Base-by-base conservation (phyloP, 768 basidiomycete genomes). In the Boletus rubescentipes region DNA sequence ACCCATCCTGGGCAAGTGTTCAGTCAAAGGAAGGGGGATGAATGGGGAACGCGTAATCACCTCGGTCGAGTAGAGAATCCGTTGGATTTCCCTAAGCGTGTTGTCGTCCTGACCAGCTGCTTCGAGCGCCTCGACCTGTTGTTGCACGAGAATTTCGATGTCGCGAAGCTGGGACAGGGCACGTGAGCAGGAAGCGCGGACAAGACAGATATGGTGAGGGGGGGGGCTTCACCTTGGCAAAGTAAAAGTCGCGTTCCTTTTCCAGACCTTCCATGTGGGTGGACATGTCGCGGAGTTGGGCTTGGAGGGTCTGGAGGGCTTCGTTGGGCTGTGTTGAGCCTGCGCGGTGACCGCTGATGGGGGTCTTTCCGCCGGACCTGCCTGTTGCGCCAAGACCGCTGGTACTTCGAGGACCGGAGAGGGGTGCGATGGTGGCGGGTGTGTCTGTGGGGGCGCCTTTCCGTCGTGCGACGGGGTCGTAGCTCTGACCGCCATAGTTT, bases 161-260 rank as follows among this genome's bases (percentile, higher is more conserved):
- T 96, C 90, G 32, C 97, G 87, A 51, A 99, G 82, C 93, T 98
- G 49, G n/a, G 26, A 54, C 42, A 29, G n/a, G 20, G 21, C 47
- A 12, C 41, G 41, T 49, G 49, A 54, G 51, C 16, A 30, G 23
- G 46, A 59, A 51, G 43, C 38, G 39, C 37, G 37, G 26, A n/a
- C 26, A 26, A 26, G 6, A 26, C n/a, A n/a, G n/a, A n/a, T n/a
- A n/a, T n/a, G n/a, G 26, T 26, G 26, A 26, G 26, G 6, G 6
- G 3, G 26, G 26, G 26, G 6, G 6, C n/a, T 4, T 26, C 26
- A 26, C 26, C 26, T 26, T 99, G 65, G 89, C 86, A 72, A 98
- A 99, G 74, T 99, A 99, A 72, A 99, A 98, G 70, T 98, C 95
- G 42, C 95, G 77, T 74, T 99, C 97, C 77, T 94, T 98, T 78